These are phyloP conservation scores for Lumnitzera racemosa DNA, from an alignment of 345 rosid species.

Conservation along the genomic window DNA sequence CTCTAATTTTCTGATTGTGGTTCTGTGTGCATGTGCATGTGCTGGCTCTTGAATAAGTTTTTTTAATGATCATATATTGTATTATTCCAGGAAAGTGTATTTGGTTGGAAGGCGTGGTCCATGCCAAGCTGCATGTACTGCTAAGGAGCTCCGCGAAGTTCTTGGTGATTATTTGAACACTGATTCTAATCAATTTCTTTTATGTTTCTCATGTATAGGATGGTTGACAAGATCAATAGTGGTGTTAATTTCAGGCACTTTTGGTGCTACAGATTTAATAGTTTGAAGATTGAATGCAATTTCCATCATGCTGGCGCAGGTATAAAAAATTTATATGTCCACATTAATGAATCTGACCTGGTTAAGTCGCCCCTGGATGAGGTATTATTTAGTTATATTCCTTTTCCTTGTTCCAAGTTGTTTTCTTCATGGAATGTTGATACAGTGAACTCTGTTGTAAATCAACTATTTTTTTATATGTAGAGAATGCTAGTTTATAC, in stretches of 20 bases:
- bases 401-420: background rate
- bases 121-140: slow-evolving; percentile 93
- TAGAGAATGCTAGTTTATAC: no score
- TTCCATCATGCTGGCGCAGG: slow-evolving; percentile 33
- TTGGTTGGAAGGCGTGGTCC: slow-evolving; percentile 94
- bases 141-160: slow-evolving; percentile 91
- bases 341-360: slow-evolving; percentile 51
- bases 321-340: slow-evolving; percentile 43
- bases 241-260: no score
- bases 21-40: background rate
- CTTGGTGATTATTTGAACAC: slow-evolving; percentile 39
- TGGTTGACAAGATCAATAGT: no score
- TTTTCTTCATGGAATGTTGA: background rate
- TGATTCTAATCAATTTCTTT: background rate
- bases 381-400: slow-evolving; percentile 29
- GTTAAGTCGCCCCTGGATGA: slow-evolving; percentile 57
- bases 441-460: no score
- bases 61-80: slow-evolving; percentile 3
- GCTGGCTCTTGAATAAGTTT: background rate
- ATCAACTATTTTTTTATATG: no score
- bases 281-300: background rate
- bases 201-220: no score
- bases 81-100: slow-evolving; percentile 65
- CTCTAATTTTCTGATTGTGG: slow-evolving; percentile 3
- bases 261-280: no score